phyloP scores from a whole-genome alignment of 331 rosid genomes.

The Telfairia occidentalis region DNA sequence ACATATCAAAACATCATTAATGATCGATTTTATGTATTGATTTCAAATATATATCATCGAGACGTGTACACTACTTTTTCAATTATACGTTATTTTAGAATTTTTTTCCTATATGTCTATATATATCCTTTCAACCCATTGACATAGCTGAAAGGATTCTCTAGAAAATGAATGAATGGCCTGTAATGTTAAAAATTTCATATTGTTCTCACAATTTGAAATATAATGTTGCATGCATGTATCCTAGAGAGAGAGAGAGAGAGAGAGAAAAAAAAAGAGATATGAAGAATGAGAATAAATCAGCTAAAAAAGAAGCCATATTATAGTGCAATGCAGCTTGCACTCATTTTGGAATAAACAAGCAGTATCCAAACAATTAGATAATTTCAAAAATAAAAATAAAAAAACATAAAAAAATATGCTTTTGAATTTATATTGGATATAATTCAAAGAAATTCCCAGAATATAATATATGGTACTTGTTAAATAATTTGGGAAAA shows the following conservation, averaged over 20 bases:
- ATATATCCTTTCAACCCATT: no score
- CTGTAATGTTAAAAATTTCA: no score
- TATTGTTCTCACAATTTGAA: neutral
- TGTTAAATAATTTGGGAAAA: neutral
- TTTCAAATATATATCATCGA: no score
- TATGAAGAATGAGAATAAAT: neutral
- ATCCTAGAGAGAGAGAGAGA: neutral
- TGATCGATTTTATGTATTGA: no score
- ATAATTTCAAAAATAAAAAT: neutral
- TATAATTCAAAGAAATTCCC: neutral
- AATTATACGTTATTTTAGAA: no score
- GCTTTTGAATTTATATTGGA: neutral
- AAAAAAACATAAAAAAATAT: neutral
- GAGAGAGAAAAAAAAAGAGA: neutral
- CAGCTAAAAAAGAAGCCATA: neutral
- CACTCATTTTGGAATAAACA: neutral
- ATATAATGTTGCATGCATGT: constrained; percentile 5
- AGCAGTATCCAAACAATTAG: neutral
- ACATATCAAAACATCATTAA: no score
- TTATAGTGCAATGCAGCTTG: constrained; percentile 5
- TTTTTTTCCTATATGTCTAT: no score
- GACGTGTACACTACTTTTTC: no score
- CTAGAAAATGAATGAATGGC: no score
- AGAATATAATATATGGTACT: no score
- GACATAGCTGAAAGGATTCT: no score